A percentile compares a stretch with the other conserved stretches of the same genome.
phyloP scores from a whole-genome alignment of 768 basidiomycete species.

The Artomyces pyxidatus region DNA sequence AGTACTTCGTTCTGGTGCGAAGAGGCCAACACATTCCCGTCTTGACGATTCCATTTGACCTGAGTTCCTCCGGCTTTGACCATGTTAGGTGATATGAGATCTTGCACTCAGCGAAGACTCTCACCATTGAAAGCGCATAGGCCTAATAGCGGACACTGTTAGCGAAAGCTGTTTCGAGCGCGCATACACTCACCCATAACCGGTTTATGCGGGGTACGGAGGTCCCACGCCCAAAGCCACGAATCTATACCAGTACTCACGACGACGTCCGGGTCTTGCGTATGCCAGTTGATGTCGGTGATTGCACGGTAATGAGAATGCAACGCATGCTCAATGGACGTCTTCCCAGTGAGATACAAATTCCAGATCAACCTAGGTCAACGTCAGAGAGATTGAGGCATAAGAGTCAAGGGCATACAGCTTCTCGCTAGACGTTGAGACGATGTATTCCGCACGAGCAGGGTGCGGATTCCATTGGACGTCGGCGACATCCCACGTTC shows the following conservation, averaged over 20 bases:
- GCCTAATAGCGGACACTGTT: conserved; percentile 26
- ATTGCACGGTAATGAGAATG: conserved; percentile 91
- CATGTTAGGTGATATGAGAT: background rate
- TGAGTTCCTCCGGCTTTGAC: conserved; percentile 79
- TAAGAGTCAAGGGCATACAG: conserved; percentile 39
- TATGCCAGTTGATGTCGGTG: conserved; percentile 98
- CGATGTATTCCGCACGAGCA: conserved; percentile 68
- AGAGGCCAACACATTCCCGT: conserved; percentile 82
- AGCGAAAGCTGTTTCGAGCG: background rate
- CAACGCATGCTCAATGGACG: conserved; percentile 77
- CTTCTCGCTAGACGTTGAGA: conserved; percentile 85
- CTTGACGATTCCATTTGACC: conserved; percentile 93
- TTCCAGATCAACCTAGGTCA: conserved; percentile 83
- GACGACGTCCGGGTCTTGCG: conserved; percentile 73
- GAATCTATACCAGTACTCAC: conserved; percentile 91
- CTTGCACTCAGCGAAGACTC: background rate
- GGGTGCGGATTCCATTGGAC: conserved; percentile 90
- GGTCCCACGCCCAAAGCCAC: conserved; percentile 93
- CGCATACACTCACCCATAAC: conserved; percentile 42
- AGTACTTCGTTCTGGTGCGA: conserved; percentile 81
- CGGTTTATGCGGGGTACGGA: conserved; percentile 49
- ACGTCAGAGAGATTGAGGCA: background rate
- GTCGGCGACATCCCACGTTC: conserved; percentile 92
- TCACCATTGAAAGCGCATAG: conserved; percentile 52
- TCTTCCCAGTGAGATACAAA: conserved; percentile 61